Conservation (phyloP, 2,329 filamentous ascomycete genomes). For the Aspergillus fructus region DNA sequence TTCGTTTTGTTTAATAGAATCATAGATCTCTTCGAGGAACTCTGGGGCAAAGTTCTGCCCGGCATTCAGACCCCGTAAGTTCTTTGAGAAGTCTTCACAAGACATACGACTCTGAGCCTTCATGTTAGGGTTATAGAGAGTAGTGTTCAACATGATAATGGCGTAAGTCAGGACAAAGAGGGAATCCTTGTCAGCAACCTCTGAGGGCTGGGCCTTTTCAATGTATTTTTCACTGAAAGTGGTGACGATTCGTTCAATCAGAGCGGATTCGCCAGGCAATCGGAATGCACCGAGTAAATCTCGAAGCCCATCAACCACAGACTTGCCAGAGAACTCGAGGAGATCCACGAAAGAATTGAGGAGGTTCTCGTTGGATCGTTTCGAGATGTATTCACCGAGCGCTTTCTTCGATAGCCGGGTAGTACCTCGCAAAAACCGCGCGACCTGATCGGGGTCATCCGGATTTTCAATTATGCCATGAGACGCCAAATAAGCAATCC, state of each 20-base stretch:
- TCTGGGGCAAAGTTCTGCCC: constrained; percentile 80
- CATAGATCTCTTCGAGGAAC: constrained; percentile 82
- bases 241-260: constrained; percentile 90
- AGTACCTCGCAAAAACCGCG: constrained; percentile 84
- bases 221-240: constrained; percentile 86
- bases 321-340: constrained; percentile 86
- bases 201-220: constrained; percentile 65
- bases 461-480: constrained; percentile 81
- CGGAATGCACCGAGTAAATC: constrained; percentile 89
- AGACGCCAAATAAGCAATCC: constrained; percentile 79
- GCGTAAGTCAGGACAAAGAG: constrained; percentile 91
- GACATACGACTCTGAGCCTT: constrained; percentile 77
- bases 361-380: constrained; percentile 82
- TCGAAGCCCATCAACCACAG: constrained; percentile 85
- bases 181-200: constrained; percentile 80
- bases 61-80: constrained; percentile 86
- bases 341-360: constrained; percentile 78
- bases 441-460: constrained; percentile 72
- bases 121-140: constrained; percentile 92
- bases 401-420: constrained; percentile 85
- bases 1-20: constrained; percentile 88
- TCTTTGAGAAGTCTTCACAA: constrained; percentile 76
- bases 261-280: constrained; percentile 83
- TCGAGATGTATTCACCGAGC: constrained; percentile 89
- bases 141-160: constrained; percentile 96